Conservation (phyloP, 2,329 filamentous ascomycete genomes). For the Pseudogymnoascus sp. region DNA sequence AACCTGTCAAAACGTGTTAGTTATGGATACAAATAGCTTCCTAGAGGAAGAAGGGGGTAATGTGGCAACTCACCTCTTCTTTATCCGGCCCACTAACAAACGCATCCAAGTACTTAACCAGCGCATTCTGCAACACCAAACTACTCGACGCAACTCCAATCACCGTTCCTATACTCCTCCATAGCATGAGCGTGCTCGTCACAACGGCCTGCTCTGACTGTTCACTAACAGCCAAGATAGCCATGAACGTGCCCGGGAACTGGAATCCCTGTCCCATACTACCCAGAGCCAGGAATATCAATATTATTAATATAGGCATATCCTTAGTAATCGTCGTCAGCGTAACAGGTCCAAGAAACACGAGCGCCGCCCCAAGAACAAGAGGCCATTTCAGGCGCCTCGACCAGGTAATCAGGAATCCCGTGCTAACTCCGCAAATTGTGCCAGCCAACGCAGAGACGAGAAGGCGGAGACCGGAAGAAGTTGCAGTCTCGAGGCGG, state of each 20-base stretch:
- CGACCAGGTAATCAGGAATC: slow-evolving; percentile 55
- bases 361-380: slow-evolving; percentile 40
- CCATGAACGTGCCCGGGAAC: slow-evolving; percentile 58
- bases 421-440: slow-evolving; percentile 47
- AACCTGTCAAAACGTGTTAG: slow-evolving; percentile 29
- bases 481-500: slow-evolving; percentile 60
- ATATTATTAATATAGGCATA: slow-evolving; percentile 46
- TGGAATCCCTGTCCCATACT: slow-evolving; percentile 56
- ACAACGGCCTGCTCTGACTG: slow-evolving; percentile 61
- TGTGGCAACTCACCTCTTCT: slow-evolving; percentile 29
- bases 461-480: slow-evolving; percentile 65
- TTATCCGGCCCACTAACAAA: slow-evolving; percentile 55
- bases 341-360: slow-evolving; percentile 44
- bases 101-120: slow-evolving; percentile 51
- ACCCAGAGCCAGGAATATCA: slow-evolving; percentile 49
- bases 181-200: slow-evolving; percentile 63
- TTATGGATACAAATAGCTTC: neutral
- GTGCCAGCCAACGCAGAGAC: slow-evolving; percentile 53
- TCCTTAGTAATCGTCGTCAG: slow-evolving; percentile 44
- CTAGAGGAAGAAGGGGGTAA: neutral
- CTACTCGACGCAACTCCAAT: slow-evolving; percentile 67
- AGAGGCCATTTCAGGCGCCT: slow-evolving; percentile 54
- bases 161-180: slow-evolving; percentile 64
- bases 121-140: slow-evolving; percentile 64
- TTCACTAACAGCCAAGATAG: slow-evolving; percentile 51